A percentile compares a stretch with the other conserved stretches of the same genome.
Evolutionary conservation across 2,329 filamentous ascomycete genomes (phyloP).

Genomic region (Paraconiothyrium sp.): DNA sequence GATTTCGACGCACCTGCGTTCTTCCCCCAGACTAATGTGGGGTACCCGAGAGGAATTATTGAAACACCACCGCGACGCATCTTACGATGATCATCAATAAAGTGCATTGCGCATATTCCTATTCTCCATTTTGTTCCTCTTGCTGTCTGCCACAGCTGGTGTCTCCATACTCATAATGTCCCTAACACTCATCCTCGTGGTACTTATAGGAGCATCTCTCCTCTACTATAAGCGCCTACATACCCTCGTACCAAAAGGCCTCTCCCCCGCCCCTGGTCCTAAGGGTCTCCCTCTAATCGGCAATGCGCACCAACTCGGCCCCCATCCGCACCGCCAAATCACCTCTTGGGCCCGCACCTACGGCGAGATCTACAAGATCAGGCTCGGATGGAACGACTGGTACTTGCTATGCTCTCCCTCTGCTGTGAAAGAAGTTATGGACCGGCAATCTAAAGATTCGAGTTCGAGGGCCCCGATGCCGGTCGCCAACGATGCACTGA

Average conservation of each 20-base stretch:
- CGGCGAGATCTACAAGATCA: conserved; percentile 58
- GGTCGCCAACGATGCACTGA: conserved; percentile 52
- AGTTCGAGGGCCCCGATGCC: conserved; percentile 51
- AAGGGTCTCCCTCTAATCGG: conserved; percentile 39
- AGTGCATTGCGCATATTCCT: neutral
- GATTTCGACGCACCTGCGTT: conserved; percentile 1
- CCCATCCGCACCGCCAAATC: conserved; percentile 43
- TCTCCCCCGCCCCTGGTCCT: conserved; percentile 34
- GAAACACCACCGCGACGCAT: conserved; percentile 3
- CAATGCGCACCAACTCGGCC: conserved; percentile 41
- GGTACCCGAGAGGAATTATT: conserved; percentile 1
- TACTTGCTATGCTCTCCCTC: conserved; percentile 56
- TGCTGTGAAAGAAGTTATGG: conserved; percentile 57
- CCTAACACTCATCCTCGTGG: conserved; percentile 24
- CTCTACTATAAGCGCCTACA: conserved; percentile 23
- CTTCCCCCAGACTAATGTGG: conserved; percentile 8
- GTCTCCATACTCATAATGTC: conserved; percentile 18
- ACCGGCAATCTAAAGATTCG: conserved; percentile 50
- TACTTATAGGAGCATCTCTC: conserved; percentile 22
- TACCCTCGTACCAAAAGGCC: conserved; percentile 28
- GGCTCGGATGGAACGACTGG: conserved; percentile 58
- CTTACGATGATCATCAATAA: neutral
- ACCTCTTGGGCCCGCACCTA: conserved; percentile 53
- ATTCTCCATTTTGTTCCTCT: neutral
- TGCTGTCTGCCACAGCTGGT: neutral